Evolutionary conservation across 78 protist species (phyloP).

Genomic region (Protostelium mycophagum): DNA sequence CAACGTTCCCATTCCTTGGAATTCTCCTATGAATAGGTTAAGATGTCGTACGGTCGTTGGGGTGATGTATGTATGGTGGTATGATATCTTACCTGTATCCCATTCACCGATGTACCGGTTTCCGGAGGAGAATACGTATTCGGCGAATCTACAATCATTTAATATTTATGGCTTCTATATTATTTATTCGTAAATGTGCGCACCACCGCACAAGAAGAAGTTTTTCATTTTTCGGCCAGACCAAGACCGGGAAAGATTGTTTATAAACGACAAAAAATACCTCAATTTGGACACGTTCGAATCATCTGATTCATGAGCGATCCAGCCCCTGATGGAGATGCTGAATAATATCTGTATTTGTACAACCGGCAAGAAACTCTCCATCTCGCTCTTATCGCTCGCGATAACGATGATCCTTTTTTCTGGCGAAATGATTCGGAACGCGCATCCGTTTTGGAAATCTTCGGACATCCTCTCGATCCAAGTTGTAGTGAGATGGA

Average conservation of each 20-base stretch:
- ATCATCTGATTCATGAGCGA: neutral
- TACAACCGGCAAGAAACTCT: neutral
- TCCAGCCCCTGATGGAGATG: neutral
- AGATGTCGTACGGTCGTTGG: neutral
- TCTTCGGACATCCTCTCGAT: neutral
- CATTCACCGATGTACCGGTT: neutral
- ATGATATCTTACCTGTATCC: neutral
- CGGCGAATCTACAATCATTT: conserved; percentile 2
- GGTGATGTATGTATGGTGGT: too few relatives aligned
- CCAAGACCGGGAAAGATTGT: too few relatives aligned
- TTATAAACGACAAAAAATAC: too few relatives aligned
- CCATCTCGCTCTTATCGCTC: neutral
- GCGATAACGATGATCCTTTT: neutral
- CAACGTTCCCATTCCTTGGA: neutral
- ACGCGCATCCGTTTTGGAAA: neutral
- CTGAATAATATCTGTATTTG: neutral
- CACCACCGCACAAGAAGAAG: too few relatives aligned
- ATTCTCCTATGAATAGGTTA: neutral
- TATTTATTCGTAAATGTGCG: neutral
- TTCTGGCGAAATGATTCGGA: neutral
- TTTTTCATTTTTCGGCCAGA: too few relatives aligned
- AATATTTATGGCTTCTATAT: neutral
- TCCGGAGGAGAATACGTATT: neutral
- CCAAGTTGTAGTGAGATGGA: neutral
- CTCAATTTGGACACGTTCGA: neutral